These are phyloP conservation scores for Colletotrichum lupini DNA, from an alignment of 2,329 filamentous ascomycete species.

Conservation along the genomic window DNA sequence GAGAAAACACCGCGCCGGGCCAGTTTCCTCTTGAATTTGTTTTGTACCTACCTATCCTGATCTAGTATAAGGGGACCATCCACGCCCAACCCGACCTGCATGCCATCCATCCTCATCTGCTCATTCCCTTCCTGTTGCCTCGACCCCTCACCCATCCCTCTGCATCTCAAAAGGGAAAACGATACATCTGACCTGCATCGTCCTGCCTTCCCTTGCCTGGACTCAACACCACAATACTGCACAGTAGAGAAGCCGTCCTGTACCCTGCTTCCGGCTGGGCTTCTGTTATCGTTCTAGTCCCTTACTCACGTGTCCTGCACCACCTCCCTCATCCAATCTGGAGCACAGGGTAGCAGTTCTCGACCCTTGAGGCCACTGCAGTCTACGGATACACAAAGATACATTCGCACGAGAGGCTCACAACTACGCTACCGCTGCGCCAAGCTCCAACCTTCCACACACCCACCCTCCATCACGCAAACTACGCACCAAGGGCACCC, in stretches of 20 bases:
- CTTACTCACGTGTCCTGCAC: constrained; percentile 27
- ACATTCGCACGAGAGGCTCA: constrained; percentile 20
- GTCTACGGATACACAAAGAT: neutral
- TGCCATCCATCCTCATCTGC: constrained; percentile 18
- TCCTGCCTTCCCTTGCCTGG: constrained; percentile 12
- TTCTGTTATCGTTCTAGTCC: constrained; percentile 9
- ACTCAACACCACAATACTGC: constrained; percentile 1
- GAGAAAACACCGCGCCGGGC: neutral
- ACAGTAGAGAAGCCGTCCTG: neutral
- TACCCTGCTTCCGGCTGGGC: constrained; percentile 12
- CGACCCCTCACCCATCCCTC: constrained; percentile 25
- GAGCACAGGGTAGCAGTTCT: constrained; percentile 9
- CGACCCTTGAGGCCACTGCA: neutral
- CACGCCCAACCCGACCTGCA: constrained; percentile 18
- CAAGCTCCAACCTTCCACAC: constrained; percentile 32
- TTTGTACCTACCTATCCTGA: constrained; percentile 20
- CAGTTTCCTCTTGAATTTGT: neutral
- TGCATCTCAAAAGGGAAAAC: constrained; percentile 28
- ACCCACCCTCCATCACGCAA: constrained; percentile 17
- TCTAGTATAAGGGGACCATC: constrained; percentile 30
- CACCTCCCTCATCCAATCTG: neutral
- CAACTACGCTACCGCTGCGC: constrained; percentile 32
- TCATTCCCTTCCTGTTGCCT: constrained; percentile 19
- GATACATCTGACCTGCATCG: constrained; percentile 32
- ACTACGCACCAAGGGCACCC: constrained; percentile 25